Base-by-base conservation (phyloP, 805 yeast genomes). In the Lachancea kluyveri region DNA sequence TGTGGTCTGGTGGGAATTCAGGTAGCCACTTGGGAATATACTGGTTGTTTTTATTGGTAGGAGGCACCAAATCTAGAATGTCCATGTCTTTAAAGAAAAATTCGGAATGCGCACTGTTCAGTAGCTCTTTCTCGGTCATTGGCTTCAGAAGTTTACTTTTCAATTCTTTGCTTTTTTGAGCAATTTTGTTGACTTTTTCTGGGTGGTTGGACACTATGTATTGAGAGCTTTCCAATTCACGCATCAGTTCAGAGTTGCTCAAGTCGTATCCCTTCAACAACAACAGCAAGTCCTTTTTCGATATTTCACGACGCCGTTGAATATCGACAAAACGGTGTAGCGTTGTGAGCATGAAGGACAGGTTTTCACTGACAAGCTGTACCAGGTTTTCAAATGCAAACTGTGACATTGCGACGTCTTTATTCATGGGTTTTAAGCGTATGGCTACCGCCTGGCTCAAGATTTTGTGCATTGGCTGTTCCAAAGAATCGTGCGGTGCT, bases 1-100 rank as follows among this genome's bases (percentile, higher is more conserved):
- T 90, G 57, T 88, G 94, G 48, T 86, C 95, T 0, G 97, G 95
- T 1, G 98, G 98, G 17, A 90, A 66, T 8, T 76, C 75, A 0
- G 98, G 98, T 45, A 90, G 61, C 78, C 87, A 87, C 5, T 61
- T 50, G 0, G 94, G 94, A 6, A 84, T 68, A 37, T 74, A 73
- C 4, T 54, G 50, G 28, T 60, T 61, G 21, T 55, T 42, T 17
- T 55, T 50, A 14, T 64, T 60, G 1, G 60, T 54, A 21, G 78
- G 59, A 35, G 78, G 87, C 9, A 79, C 71, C 16, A 83, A 63
- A 29, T 68, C 62, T 23, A 26, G 24, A 15, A 33, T 40, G 20
- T 27, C 36, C 21, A 15, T 25, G 31, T 13, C 49, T 24, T 8
- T 47, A 19, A 4, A 34, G 21, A 32, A 33, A 21, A 37, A 37